Evolutionary conservation across 2,329 filamentous ascomycete genomes (phyloP), one percentile per base, ranked within the genome.

Genomic region (Aspergillus calidoustus): DNA sequence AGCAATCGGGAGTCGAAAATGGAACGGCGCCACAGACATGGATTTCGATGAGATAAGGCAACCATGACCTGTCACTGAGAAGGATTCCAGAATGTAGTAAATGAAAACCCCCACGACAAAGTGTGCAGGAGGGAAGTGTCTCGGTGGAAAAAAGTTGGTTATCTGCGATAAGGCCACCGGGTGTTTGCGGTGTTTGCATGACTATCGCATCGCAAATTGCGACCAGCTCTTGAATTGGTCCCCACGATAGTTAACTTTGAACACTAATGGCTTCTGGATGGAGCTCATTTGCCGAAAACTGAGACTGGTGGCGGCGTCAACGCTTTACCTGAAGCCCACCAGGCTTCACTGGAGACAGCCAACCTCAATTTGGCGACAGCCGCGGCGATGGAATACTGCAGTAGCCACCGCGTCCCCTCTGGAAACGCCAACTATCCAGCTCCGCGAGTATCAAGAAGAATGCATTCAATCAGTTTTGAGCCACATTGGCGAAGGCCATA

Each of bases 381-480:
- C 58, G 43, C 54, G 58, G 41, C 70, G 71, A 52, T 71, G 64
- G 53, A 70, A 67, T 54, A 69, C 69, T 25, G 73, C 68, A 47
- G 60, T 51, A 61, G 44, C 66, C 28, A 62, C 64, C 44, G 43
- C 55, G 41, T 49, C 62, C 23, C 68, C 57, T 59, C 62, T 57
- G 23, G 60, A 67, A 48, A 47, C 63, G 44, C 67, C 70, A 15
- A 72, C 75, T 46, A 80, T 94, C 57, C 84, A 84, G 59, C 86
- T 96, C 47, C 90, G 93, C 67, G 83, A 90, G 68, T 97, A 97
- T 72, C 93, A 97, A 74, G 89, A 95, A 80, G 92, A 97, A 83
- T 96, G 92, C 72, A 96, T 97, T 63, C 87, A 91, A 71, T 88
- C 92, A 0, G 91, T 97, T 3, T 79, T 96, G 1, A 78, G 83